A percentile compares a stretch with the other conserved stretches of the same genome.
Conservation (phyloP, 306 rosid genomes). For the Prosopis cineraria region DNA sequence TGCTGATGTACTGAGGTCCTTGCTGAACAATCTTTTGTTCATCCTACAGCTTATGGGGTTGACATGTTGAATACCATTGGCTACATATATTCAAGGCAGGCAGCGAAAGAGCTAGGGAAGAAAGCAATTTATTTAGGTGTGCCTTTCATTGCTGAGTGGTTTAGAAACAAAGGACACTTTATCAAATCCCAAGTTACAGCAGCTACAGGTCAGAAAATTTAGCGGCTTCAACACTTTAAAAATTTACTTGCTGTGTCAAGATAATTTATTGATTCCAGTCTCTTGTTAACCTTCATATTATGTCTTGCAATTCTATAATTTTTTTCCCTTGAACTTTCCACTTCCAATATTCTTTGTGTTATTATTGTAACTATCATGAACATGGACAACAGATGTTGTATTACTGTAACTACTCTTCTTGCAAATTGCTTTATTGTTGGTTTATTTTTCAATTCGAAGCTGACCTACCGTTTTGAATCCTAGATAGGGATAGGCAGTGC, state of each 20-base stretch:
- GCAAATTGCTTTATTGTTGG: conserved; percentile 15
- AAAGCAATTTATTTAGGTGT: conserved; percentile 94
- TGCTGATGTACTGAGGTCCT: conserved; percentile 14
- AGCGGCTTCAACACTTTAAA: conserved; percentile 6
- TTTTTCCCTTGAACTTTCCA: neutral
- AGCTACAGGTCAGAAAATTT: conserved; percentile 77
- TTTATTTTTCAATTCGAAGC: neutral
- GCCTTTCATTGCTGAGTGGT: conserved; percentile 98
- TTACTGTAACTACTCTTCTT: conserved; percentile 4
- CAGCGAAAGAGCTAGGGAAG: conserved; percentile 97
- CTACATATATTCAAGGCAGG: conserved; percentile 93
- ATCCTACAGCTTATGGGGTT: conserved; percentile 82
- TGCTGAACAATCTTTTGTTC: conserved; percentile 34
- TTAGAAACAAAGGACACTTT: conserved; percentile 97
- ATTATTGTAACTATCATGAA: no score
- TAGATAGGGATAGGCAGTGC: neutral
- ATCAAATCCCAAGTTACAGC: conserved; percentile 98
- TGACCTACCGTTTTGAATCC: neutral
- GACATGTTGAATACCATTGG: conserved; percentile 97
- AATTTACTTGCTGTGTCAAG: conserved; percentile 16
- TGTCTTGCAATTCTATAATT: conserved; percentile 19
- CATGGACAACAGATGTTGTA: no score
- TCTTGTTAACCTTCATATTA: conserved; percentile 17
- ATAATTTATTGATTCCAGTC: conserved; percentile 31
- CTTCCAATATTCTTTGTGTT: neutral